phyloP scores from a whole-genome alignment of 1,139 yeast genomes.

The Sugiyamaella sp. region DNA sequence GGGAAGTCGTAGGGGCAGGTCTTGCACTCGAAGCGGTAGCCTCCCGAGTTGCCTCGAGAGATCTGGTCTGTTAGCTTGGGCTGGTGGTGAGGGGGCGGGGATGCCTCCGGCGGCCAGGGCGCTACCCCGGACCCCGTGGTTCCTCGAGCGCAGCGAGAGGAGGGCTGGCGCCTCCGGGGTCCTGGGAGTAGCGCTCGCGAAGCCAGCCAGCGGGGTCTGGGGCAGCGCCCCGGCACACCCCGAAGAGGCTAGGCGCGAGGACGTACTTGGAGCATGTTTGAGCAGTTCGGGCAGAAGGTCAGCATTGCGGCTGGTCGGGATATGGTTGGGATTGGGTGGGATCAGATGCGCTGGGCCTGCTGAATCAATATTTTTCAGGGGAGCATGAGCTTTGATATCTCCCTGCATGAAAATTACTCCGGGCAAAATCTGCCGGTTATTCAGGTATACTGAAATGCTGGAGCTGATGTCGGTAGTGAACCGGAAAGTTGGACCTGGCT shows the following conservation, averaged over 20 bases:
- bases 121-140: no score
- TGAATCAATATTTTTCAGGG: slow-evolving; percentile 1
- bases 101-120: no score
- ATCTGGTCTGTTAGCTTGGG: slow-evolving; percentile 24
- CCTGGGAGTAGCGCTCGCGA: no score
- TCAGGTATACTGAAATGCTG: no score
- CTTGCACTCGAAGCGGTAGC: slow-evolving; percentile 69
- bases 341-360: neutral
- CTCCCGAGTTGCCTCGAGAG: slow-evolving; percentile 30
- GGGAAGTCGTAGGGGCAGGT: slow-evolving; percentile 96
- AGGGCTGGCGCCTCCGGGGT: no score
- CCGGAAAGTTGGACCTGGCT: no score
- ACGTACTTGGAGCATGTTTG: slow-evolving; percentile 75
- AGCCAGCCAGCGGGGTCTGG: no score
- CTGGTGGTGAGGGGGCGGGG: neutral
- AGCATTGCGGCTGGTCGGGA: slow-evolving; percentile 55
- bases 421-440: neutral
- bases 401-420: neutral
- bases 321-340: slow-evolving; percentile 2
- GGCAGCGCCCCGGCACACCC: no score
- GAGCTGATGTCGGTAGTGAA: no score
- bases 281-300: slow-evolving; percentile 91
- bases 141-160: no score
- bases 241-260: no score
- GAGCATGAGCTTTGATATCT: neutral